Conservation (phyloP, 1,284 basidiomycete species). For the Inonotus obliquus region DNA sequence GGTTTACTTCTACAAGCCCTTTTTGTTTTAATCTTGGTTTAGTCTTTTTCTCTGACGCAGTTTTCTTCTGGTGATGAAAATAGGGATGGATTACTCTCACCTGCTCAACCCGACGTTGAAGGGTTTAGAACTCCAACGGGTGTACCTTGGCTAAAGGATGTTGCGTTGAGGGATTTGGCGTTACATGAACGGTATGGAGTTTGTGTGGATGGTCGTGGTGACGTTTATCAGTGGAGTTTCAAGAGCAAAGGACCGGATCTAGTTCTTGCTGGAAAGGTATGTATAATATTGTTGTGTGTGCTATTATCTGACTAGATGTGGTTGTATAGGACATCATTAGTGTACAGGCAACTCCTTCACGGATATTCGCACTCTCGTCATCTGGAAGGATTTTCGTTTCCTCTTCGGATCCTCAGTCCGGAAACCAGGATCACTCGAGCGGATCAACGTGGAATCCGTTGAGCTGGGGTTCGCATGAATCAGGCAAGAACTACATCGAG, state of each 20-base stretch:
- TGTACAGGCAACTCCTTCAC: conserved; percentile 50
- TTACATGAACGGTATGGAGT: conserved; percentile 74
- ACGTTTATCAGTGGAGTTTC: conserved; percentile 87
- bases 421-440: conserved; percentile 23
- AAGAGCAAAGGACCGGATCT: conserved; percentile 51
- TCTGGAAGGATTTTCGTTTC: conserved; percentile 75
- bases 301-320: background rate
- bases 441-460: conserved; percentile 20
- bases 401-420: conserved; percentile 38
- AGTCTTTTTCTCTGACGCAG: background rate
- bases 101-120: conserved; percentile 33
- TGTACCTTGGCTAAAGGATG: conserved; percentile 52
- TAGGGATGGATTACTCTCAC: conserved; percentile 44
- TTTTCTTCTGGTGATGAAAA: conserved; percentile 6
- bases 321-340: conserved; percentile 62
- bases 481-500: conserved; percentile 34
- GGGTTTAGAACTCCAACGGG: conserved; percentile 44
- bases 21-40: background rate
- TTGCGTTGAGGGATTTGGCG: conserved; percentile 73
- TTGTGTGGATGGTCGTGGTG: conserved; percentile 81
- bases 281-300: conserved; percentile 21
- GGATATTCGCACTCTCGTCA: conserved; percentile 69
- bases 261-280: conserved; percentile 72
- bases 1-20: conserved; percentile 20
- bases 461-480: conserved; percentile 23